Base-by-base conservation (phyloP, 2,329 filamentous ascomycete species). In the Simplicillium sp. region DNA sequence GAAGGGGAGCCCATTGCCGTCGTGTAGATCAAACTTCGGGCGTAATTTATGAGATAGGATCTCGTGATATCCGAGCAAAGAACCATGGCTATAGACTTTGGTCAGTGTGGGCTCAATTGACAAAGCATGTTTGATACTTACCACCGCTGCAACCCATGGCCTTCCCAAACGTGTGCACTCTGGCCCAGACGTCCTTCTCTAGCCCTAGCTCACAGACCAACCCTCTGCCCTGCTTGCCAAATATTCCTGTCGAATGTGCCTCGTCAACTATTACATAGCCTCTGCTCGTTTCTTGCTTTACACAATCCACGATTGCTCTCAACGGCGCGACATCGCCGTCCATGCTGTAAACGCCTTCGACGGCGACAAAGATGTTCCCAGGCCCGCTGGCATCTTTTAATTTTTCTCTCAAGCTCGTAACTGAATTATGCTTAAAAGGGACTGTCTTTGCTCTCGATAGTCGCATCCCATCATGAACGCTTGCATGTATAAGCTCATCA, bases 291-390 rank as follows among this genome's bases (percentile, higher is more conserved):
- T 0, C 68, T 1, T 62, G 57, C 33, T 82, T 70, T 0, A 83
- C 70, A 4, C 74, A 63, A 0, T 67, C 57, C 2, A 83, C 68
- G 14, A 89, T 73, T 6, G 77, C 69, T 11, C 54, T 51, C 11
- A 92, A 61, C 0, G 81, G 82, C 0, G 75, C 75, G 14, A 86
- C 61, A 48, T 89, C 84, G 0, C 86, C 86, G 40, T 90, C 85
- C 86, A 92, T 92, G 55, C 83, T 88, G 57, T 92, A 90, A 1
- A 87, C 66, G 0, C 73, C 75, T 49, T 87, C 83, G 0, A 86
- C 67, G 0, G 76, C 77, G n/a, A 87, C 57, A 48, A 87, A 84
- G 3, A 87, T 68, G 46, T 75, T 80, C 0, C 54, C 54, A 2
- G 53, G 43, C 0, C 73, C 72, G 0, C 46, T 39, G 1, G 35